phyloP scores from a whole-genome alignment of 345 rosid species.

The Fremontodendron californicum region DNA sequence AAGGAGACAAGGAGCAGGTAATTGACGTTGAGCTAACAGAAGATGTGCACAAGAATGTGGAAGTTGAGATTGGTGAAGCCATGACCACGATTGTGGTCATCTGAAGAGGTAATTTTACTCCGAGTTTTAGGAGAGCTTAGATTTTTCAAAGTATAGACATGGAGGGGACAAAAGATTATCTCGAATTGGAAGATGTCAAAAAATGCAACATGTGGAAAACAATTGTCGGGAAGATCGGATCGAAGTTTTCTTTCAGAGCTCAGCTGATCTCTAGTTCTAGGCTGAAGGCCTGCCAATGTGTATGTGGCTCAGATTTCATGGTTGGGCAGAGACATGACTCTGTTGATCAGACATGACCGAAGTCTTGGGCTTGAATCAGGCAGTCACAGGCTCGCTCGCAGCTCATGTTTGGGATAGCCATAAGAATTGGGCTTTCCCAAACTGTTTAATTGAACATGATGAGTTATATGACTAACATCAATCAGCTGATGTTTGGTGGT shows the following conservation, averaged over 20 bases:
- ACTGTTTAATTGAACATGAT: neutral
- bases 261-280: neutral
- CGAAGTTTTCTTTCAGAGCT: neutral
- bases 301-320: neutral
- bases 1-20: slow-evolving; percentile 18
- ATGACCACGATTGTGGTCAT: slow-evolving; percentile 31
- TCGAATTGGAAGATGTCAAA: neutral
- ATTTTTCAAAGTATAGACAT: neutral
- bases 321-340: neutral
- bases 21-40: slow-evolving; percentile 31
- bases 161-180: neutral
- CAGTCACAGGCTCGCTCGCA: neutral
- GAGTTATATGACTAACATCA: neutral
- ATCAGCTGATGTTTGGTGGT: neutral
- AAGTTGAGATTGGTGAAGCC: slow-evolving; percentile 41
- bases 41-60: slow-evolving; percentile 28
- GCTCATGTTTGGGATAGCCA: neutral
- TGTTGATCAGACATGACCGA: neutral
- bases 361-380: neutral
- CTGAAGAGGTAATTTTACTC: neutral
- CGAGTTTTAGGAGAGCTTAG: neutral
- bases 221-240: neutral
- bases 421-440: neutral
- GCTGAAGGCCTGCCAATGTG: neutral
- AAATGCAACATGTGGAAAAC: slow-evolving; percentile 1